Evolutionary conservation across 2,329 filamentous ascomycete species (phyloP).

Genomic region (Cryphonectria nitschkei): DNA sequence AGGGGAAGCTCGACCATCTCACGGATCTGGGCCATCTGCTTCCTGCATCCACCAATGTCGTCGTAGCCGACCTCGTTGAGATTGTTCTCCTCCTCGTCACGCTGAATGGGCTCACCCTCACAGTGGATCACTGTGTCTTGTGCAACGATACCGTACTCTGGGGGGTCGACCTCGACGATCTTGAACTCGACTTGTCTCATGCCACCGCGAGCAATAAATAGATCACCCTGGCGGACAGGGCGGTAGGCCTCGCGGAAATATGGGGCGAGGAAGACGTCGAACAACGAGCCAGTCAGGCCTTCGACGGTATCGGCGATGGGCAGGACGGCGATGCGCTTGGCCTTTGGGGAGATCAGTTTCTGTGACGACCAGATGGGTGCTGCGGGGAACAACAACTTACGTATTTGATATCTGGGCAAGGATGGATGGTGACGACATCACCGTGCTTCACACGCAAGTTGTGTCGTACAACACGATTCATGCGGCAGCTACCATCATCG

Average conservation of each 20-base stretch:
- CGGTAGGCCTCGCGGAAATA: conserved; percentile 99
- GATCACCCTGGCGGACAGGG: conserved; percentile 93
- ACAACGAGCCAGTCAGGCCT: conserved; percentile 94
- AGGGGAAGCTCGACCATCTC: conserved; percentile 97
- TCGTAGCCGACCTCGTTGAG: conserved; percentile 99
- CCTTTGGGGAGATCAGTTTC: conserved; percentile 56
- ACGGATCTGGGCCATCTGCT: conserved; percentile 99
- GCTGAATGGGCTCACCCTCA: conserved; percentile 93
- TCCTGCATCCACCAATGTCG: conserved; percentile 98
- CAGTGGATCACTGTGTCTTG: conserved; percentile 99
- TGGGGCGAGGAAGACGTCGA: conserved; percentile 98
- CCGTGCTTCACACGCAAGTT: conserved; percentile 98
- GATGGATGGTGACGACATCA: conserved; percentile 95
- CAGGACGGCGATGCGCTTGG: conserved; percentile 97
- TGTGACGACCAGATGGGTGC: not conserved
- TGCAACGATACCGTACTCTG: conserved; percentile 97
- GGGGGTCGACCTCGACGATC: conserved; percentile 97
- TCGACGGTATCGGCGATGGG: conserved; percentile 98
- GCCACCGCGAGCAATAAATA: conserved; percentile 95
- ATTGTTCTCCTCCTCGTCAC: conserved; percentile 98
- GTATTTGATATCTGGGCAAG: conserved; percentile 99
- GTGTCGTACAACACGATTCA: conserved; percentile 98
- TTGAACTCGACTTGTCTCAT: conserved; percentile 99
- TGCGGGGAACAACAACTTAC: conserved; percentile 58
- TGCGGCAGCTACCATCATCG: conserved; percentile 93